Base-by-base conservation (phyloP, 2,329 filamentous ascomycete genomes). In the Phaeosphaeria sp. region DNA sequence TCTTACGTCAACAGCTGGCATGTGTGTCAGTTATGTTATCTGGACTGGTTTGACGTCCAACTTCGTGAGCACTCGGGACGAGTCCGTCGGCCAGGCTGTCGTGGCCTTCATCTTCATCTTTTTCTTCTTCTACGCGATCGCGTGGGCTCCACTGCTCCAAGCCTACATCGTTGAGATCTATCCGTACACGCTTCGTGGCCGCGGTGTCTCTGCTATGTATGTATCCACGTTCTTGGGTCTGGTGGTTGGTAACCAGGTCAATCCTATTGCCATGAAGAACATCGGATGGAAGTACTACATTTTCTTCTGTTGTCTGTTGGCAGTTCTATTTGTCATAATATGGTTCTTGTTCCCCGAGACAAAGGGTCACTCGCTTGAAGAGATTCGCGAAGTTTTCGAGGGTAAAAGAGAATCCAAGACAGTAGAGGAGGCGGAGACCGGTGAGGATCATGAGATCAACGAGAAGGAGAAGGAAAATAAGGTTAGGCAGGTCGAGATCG, bases 251-350 rank as follows among this genome's bases (percentile, higher is more conserved):
- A 51, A 54, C 30, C 50, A 46, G 81, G 84, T 88, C 58, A 86
- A 85, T 0, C 85, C 85, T 0, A 81, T 85, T 22, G 83, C 85
- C 17, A 83, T 88, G 62, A 67, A 72, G 13, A 82, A 78, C 48
- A 84, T 85, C 55, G 68, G 72, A 0, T 85, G 83, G 62, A 74
- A 79, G 60, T 84, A 82, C 9, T 85, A 84, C 63, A 78, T 83
- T 39, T 81, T 83, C 56, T 83, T 83, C 54, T 81, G 80, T 23
- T 39, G 42, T 43, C 10, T 52, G 9, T 21, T 51, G 7, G 46
- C 39, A 5, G 39, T 55, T 9, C 22, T 49, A 10, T 27, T 59
- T 7, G 36, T 55, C 1, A 18, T 58, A 6, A 49, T 51, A 10
- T 61, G 55, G 51, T 36, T 55, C 18, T 41, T 58, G 15, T 62